These are phyloP conservation scores for Sphaerulina vaccinii DNA, from an alignment of 2,329 filamentous ascomycete genomes.

Conservation along the genomic window DNA sequence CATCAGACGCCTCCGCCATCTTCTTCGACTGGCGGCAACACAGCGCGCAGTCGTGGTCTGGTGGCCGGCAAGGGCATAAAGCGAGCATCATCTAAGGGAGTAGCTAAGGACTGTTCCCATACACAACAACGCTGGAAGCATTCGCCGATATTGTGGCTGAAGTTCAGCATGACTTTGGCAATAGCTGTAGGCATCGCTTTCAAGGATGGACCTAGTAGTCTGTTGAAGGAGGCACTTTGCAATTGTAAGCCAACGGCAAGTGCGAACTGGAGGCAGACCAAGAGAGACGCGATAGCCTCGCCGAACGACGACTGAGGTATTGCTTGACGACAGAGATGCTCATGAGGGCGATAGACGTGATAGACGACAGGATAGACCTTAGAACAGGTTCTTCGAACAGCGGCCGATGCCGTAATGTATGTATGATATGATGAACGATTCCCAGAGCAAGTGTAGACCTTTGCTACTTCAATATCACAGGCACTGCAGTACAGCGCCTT, in stretches of 20 bases:
- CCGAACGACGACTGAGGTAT: conserved; percentile 8
- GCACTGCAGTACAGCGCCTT: too few relatives aligned
- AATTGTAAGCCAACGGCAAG: conserved; percentile 11
- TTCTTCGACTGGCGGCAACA: conserved; percentile 5
- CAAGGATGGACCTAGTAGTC: conserved; percentile 45
- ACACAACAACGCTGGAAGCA: conserved; percentile 25
- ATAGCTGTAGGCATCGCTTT: conserved; percentile 51
- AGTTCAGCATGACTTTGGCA: conserved; percentile 49
- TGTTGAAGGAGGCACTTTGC: conserved; percentile 34
- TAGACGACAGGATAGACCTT: too few relatives aligned
- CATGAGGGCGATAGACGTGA: too few relatives aligned
- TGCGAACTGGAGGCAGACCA: conserved; percentile 17
- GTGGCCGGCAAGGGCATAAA: conserved; percentile 31
- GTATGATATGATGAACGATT: too few relatives aligned
- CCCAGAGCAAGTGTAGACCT: too few relatives aligned
- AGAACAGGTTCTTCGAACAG: too few relatives aligned
- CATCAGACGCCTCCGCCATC: conserved; percentile 24
- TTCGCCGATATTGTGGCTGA: conserved; percentile 46
- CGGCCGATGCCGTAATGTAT: too few relatives aligned
- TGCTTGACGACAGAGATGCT: background rate
- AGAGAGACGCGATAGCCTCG: conserved; percentile 12
- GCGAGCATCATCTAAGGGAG: conserved; percentile 19
- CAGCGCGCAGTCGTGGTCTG: conserved; percentile 11
- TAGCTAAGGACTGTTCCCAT: conserved; percentile 19
- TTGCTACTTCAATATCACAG: too few relatives aligned